Base-by-base conservation (phyloP, 208 protist genomes). In the Leishmania aethiopica region DNA sequence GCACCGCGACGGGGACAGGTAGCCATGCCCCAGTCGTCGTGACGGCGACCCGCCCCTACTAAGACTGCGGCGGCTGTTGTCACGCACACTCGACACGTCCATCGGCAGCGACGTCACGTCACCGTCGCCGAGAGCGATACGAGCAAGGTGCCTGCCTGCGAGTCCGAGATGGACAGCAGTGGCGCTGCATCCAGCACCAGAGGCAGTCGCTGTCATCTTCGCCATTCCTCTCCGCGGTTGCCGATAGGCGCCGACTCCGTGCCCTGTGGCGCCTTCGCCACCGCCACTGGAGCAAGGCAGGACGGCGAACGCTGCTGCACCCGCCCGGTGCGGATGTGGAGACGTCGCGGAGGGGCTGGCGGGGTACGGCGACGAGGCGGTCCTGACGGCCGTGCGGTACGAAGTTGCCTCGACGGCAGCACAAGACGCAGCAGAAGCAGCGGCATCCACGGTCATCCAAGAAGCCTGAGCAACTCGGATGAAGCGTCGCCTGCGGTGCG, bases 301-400 rank as follows among this genome's bases (percentile, higher is more conserved):
- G 64, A 70, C 4, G 13, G 64, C 11, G 64, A 25, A 0, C 64
- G n/a, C 64, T 42, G 32, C 64, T 45, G 35, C 35, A 42, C 37
- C 15, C 35, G n/a, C 37, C 2, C n/a, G 6, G 49, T 57, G 7
- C 40, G 17, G 25, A 17, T 32, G 57, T 22, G n/a, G 17, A 40
- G n/a, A 35, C 55, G 40, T 74, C 1, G 51, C 11, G 5, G 32
- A 35, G 74, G 64, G 25, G 67, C 10, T 4, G 60, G 47, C 25
- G 74, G 80, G 22, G 80, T 74, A 75, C 0, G 74, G 74, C 17
- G 80, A 83, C 5, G 37, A 79, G 11, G 74, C 59, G 19, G 57
- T n/a, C 25, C 25, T 25, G 19, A 3, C 25, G 57, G 57, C 7
- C 57, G 2, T 62, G 7, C 57, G 8, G 57, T 32, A n/a, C 25